Conservation (phyloP, 106 monocot genomes). For the Dendrobium huoshanense region DNA sequence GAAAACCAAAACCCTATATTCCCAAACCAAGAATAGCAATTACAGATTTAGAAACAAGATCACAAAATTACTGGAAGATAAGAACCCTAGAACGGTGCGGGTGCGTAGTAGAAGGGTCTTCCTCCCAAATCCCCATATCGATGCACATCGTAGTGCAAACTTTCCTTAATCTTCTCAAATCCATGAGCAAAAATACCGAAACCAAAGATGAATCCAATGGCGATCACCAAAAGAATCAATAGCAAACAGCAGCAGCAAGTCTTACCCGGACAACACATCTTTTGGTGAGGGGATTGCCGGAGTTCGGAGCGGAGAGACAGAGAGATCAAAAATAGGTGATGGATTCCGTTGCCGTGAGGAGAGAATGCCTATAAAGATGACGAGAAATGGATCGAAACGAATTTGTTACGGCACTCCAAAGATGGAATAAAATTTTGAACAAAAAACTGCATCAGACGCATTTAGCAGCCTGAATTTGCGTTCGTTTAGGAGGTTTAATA, state of each 20-base stretch:
- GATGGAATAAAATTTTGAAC: too few relatives aligned
- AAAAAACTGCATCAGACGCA: too few relatives aligned
- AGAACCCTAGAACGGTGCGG: slow-evolving; percentile 10
- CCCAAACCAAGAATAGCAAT: not conserved
- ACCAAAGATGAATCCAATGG: slow-evolving; percentile 78
- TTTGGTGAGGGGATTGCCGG: not conserved
- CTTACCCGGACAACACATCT: slow-evolving; percentile 54
- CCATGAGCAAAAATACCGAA: slow-evolving; percentile 88
- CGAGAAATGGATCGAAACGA: too few relatives aligned
- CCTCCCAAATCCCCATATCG: not conserved
- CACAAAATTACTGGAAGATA: too few relatives aligned
- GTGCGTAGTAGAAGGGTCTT: slow-evolving; percentile 32
- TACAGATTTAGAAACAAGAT: not conserved
- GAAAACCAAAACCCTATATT: not conserved
- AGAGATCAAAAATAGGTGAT: too few relatives aligned
- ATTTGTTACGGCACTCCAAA: too few relatives aligned
- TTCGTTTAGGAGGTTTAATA: too few relatives aligned
- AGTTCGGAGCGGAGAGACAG: too few relatives aligned
- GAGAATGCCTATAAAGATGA: too few relatives aligned
- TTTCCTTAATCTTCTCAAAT: slow-evolving; percentile 73
- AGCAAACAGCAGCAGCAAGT: slow-evolving; percentile 78
- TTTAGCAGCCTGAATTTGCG: too few relatives aligned
- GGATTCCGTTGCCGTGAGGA: too few relatives aligned
- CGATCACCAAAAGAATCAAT: slow-evolving; percentile 45
- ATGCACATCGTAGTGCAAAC: slow-evolving; percentile 26